A percentile compares a stretch with the other conserved stretches of the same genome.
Evolutionary conservation across 306 rosid genomes (phyloP).

Genomic region (Inga laurina): DNA sequence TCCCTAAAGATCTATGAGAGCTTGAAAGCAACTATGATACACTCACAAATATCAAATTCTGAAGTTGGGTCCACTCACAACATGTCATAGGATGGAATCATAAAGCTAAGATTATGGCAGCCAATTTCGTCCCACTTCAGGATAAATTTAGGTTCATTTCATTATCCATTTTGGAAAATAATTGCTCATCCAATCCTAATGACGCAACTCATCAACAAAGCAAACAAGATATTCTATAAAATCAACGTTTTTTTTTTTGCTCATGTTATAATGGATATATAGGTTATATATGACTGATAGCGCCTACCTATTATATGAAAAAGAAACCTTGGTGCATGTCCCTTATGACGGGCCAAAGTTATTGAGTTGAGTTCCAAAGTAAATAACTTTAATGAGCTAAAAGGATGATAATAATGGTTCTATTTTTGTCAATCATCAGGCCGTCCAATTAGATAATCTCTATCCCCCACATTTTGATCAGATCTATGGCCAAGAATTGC

Average conservation of each 20-base stretch:
- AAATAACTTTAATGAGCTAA: slow-evolving; percentile 22
- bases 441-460: not conserved
- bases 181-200: not conserved
- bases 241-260: not conserved
- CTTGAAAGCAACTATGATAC: not conserved
- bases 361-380: not conserved
- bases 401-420: slow-evolving; percentile 4
- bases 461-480: not conserved
- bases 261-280: not conserved
- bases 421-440: not conserved
- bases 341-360: not conserved
- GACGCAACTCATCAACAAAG: not conserved
- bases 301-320: not conserved
- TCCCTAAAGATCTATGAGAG: not conserved
- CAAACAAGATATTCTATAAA: slow-evolving; percentile 3
- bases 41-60: not conserved
- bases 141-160: slow-evolving; percentile 2
- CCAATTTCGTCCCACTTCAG: slow-evolving; percentile 16
- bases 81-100: not conserved
- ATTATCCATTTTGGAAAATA: not conserved
- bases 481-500: not conserved
- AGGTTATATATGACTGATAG: not conserved
- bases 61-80: not conserved
- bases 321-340: not conserved
- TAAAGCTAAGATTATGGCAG: not conserved